Conservation (phyloP, 2,329 filamentous ascomycete genomes). For the Colletotrichum navitas region DNA sequence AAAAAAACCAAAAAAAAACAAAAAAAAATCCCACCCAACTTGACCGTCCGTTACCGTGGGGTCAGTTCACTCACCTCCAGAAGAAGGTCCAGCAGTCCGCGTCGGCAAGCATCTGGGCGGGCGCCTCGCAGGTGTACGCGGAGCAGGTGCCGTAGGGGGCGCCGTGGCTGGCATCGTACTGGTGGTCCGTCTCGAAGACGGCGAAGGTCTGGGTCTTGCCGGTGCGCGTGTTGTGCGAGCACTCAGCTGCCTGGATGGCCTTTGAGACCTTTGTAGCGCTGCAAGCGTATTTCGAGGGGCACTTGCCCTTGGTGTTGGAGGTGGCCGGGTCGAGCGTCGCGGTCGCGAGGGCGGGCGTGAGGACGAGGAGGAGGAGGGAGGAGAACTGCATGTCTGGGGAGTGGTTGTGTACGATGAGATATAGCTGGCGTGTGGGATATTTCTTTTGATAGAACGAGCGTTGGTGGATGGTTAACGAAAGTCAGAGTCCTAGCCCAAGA, state of each 20-base stretch:
- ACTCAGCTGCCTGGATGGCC: constrained; percentile 41
- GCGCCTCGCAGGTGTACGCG: constrained; percentile 33
- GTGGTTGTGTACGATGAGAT: neutral
- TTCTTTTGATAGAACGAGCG: neutral
- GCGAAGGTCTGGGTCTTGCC: constrained; percentile 36
- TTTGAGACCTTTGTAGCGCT: constrained; percentile 37
- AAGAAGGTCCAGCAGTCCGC: constrained; percentile 40
- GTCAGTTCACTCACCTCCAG: constrained; percentile 42
- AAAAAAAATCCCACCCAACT: no score
- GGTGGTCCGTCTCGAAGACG: constrained; percentile 40
- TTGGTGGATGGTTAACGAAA: neutral
- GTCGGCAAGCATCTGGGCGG: constrained; percentile 29
- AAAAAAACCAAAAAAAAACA: no score
- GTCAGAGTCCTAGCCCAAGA: constrained; percentile 8
- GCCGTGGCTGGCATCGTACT: constrained; percentile 32
- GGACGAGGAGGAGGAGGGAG: constrained; percentile 29
- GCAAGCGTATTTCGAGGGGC: constrained; percentile 34
- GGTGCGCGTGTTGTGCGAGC: constrained; percentile 40
- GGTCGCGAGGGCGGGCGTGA: constrained; percentile 31
- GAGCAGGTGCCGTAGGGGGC: constrained; percentile 39
- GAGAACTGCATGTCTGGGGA: constrained; percentile 23
- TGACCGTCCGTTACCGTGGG: neutral
- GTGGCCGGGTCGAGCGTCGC: constrained; percentile 38
- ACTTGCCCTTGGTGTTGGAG: constrained; percentile 40
- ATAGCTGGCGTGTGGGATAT: neutral